These are phyloP conservation scores for Penicillium sp. DNA, from an alignment of 2,329 filamentous ascomycete genomes.

Conservation along the genomic window DNA sequence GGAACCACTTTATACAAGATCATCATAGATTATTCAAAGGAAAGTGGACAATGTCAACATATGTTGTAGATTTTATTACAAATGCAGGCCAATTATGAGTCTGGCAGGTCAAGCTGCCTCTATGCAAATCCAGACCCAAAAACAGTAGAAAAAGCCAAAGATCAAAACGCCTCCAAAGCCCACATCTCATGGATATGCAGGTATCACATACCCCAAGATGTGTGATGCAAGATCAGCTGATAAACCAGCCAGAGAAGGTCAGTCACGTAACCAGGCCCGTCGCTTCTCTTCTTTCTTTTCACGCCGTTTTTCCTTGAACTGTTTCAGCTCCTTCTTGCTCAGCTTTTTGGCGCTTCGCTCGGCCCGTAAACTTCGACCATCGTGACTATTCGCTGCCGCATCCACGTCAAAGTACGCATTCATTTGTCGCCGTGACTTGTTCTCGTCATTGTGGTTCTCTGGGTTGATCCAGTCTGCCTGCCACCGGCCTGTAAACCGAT, in stretches of 20 bases:
- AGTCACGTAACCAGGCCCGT: slow-evolving; percentile 84
- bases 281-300: slow-evolving; percentile 93
- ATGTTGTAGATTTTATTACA: neutral
- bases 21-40: slow-evolving; percentile 1
- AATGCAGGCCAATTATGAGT: slow-evolving; percentile 4
- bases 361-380: slow-evolving; percentile 84
- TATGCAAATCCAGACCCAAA: slow-evolving; percentile 15
- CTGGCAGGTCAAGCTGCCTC: slow-evolving; percentile 7
- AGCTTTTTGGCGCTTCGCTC: slow-evolving; percentile 82
- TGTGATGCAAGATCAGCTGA: slow-evolving; percentile 10
- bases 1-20: neutral
- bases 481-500: slow-evolving; percentile 81
- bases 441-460: slow-evolving; percentile 77
- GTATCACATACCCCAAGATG: slow-evolving; percentile 14
- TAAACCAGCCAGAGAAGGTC: slow-evolving; percentile 28
- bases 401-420: slow-evolving; percentile 94
- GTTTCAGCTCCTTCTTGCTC: slow-evolving; percentile 77
- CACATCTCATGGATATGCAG: slow-evolving; percentile 15
- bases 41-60: no score
- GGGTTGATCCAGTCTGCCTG: slow-evolving; percentile 62
- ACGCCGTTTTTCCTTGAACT: slow-evolving; percentile 82
- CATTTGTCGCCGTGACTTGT: slow-evolving; percentile 83
- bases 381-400: slow-evolving; percentile 81
- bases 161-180: slow-evolving; percentile 18
- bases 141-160: slow-evolving; percentile 6